A percentile compares a stretch with the other conserved stretches of the same genome.
Conservation (phyloP, 2,329 filamentous ascomycete species). For the Penicillium glabrum region DNA sequence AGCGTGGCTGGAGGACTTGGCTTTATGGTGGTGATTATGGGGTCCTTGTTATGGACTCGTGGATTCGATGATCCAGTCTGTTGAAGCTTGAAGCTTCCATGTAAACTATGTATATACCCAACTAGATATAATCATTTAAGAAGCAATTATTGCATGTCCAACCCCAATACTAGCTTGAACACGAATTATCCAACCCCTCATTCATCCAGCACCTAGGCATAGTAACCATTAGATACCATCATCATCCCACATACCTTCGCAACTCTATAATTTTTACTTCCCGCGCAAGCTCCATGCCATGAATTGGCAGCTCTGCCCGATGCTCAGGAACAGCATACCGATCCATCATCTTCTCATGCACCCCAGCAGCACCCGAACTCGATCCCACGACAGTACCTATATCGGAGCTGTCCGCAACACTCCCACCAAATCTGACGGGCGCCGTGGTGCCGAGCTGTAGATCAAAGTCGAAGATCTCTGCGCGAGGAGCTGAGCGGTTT, state of each 20-base stretch:
- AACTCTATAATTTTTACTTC: not conserved
- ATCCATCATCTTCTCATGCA: conserved; percentile 30
- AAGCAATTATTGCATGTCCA: not conserved
- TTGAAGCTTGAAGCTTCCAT: conserved; percentile 3
- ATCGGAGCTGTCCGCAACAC: not conserved
- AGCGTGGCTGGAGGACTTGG: conserved; percentile 51
- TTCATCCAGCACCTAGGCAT: not conserved
- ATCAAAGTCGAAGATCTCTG: not conserved
- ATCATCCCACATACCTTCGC: not conserved
- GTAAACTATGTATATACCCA: not conserved
- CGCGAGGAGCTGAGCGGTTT: conserved; percentile 2
- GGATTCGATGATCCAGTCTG: conserved; percentile 39
- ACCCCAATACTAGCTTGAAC: not conserved
- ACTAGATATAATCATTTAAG: not conserved
- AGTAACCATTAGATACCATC: not conserved
- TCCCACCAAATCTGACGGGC: not conserved
- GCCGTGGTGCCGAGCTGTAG: conserved; percentile 4
- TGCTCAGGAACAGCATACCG: conserved; percentile 8
- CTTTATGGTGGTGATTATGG: conserved; percentile 55
- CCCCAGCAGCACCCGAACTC: not conserved
- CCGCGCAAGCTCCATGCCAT: conserved; percentile 7
- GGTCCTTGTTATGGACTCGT: conserved; percentile 56
- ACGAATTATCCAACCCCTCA: not conserved
- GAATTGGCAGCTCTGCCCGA: conserved; percentile 17
- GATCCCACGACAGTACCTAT: not conserved